Percentiles rank a stretch among this genome's conserved stretches.
phyloP scores from a whole-genome alignment of 768 basidiomycete genomes.

The Harrya chromipes region DNA sequence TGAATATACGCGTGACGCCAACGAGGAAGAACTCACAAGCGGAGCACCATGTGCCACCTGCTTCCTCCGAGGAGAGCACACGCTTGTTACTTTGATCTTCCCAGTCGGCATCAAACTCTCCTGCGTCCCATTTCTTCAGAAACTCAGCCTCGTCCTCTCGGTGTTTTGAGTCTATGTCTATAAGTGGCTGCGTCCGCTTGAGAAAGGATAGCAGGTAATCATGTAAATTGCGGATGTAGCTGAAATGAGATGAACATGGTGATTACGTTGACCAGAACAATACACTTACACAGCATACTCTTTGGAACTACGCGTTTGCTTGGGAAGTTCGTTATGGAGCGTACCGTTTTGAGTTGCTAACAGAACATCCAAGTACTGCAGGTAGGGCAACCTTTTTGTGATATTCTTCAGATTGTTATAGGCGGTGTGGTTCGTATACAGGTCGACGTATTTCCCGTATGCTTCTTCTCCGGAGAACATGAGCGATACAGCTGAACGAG shows the following conservation, averaged over 20 bases:
- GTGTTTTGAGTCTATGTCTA: constrained; percentile 69
- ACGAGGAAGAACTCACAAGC: constrained; percentile 62
- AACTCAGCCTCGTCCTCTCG: constrained; percentile 67
- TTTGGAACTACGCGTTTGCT: constrained; percentile 62
- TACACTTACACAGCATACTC: constrained; percentile 76
- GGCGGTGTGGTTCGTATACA: constrained; percentile 83
- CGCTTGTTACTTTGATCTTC: constrained; percentile 45
- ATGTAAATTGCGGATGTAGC: constrained; percentile 83
- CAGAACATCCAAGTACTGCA: constrained; percentile 91
- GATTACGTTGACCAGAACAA: constrained; percentile 2
- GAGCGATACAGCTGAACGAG: constrained; percentile 61
- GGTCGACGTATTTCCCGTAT: constrained; percentile 92
- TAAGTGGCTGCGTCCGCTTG: constrained; percentile 80
- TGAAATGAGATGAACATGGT: constrained; percentile 30
- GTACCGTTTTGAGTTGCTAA: constrained; percentile 56
- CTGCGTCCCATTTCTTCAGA: constrained; percentile 73
- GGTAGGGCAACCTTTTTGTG: constrained; percentile 79
- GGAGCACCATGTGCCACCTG: constrained; percentile 85
- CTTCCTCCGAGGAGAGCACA: constrained; percentile 40
- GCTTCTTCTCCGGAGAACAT: constrained; percentile 96
- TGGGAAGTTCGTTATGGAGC: constrained; percentile 67
- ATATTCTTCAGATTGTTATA: constrained; percentile 90
- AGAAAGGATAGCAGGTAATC: constrained; percentile 84
- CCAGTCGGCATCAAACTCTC: constrained; percentile 72
- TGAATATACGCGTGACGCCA: background rate